Conservation (phyloP, 1,139 yeast genomes). For the Yamadazyma siamensis region DNA sequence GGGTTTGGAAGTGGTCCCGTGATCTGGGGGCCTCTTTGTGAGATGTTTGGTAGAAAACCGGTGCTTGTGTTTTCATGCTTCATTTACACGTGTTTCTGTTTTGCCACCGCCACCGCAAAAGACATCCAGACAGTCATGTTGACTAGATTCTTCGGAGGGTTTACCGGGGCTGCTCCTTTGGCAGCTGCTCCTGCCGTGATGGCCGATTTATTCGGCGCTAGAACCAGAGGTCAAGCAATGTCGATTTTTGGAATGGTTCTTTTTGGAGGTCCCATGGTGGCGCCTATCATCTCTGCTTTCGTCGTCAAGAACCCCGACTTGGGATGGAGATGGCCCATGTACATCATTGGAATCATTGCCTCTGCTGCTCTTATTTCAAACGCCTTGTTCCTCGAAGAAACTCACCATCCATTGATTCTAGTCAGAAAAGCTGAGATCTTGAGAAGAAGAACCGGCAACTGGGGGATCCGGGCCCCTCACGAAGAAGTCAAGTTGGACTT, state of each 20-base stretch:
- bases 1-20: constrained; percentile 47
- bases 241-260: constrained; percentile 31
- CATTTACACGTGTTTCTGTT: constrained; percentile 32
- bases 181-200: constrained; percentile 45
- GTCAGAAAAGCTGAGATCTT: constrained; percentile 59
- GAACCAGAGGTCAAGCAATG: constrained; percentile 35
- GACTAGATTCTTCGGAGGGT: constrained; percentile 41
- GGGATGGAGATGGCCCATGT: constrained; percentile 62
- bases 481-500: constrained; percentile 64
- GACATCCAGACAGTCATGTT: constrained; percentile 39
- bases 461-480: constrained; percentile 86
- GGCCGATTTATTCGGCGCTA: constrained; percentile 36
- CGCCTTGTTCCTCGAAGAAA: constrained; percentile 40
- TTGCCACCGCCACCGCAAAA: constrained; percentile 38
- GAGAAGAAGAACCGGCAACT: constrained; percentile 55
- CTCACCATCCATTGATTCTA: constrained; percentile 50
- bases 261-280: constrained; percentile 48
- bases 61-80: constrained; percentile 28
- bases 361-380: constrained; percentile 26
- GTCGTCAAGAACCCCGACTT: constrained; percentile 26
- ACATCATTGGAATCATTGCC: constrained; percentile 52
- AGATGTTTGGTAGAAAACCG: constrained; percentile 36
- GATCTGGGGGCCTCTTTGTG: constrained; percentile 42
- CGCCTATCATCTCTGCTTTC: constrained; percentile 39
- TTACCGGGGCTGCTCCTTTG: constrained; percentile 39